phyloP scores from a whole-genome alignment of 75 land plant genomes.

The Pinus tabuliformis region DNA sequence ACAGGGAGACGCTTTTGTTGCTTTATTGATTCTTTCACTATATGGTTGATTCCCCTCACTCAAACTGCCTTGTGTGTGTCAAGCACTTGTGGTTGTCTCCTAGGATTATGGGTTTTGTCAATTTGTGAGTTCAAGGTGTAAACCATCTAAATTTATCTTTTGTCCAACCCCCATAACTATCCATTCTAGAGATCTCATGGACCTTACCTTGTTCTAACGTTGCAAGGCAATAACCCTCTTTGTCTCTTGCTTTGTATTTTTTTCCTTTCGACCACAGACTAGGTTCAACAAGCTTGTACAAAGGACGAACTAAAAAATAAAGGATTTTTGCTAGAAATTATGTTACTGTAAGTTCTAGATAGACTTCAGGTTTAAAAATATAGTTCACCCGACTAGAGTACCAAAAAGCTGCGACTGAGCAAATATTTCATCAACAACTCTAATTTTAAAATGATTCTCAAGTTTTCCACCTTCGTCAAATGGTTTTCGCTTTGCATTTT shows the following conservation, averaged over 20 bases:
- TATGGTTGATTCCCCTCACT: not conserved
- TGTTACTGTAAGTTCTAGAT: not conserved
- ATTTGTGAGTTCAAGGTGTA: not conserved
- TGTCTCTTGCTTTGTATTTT: not conserved
- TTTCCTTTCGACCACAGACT: not conserved
- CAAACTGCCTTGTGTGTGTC: not conserved
- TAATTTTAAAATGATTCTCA: too few relatives aligned
- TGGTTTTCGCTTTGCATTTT: too few relatives aligned
- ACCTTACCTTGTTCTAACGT: not conserved
- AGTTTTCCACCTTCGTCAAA: too few relatives aligned
- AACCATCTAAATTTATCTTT: not conserved
- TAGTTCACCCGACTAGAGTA: too few relatives aligned
- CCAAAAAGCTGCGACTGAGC: too few relatives aligned
- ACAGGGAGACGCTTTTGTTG: too few relatives aligned
- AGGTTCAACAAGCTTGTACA: not conserved
- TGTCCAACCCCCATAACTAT: not conserved
- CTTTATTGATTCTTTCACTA: not conserved
- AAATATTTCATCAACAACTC: too few relatives aligned
- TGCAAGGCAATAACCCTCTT: not conserved
- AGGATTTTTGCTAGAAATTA: not conserved
- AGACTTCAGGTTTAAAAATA: too few relatives aligned
- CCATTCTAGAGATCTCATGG: not conserved
- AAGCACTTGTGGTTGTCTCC: not conserved
- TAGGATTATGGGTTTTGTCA: not conserved
- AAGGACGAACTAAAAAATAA: not conserved